Base-by-base conservation (phyloP, 2,329 filamentous ascomycete species). In the Pestalotiopsis sp. region DNA sequence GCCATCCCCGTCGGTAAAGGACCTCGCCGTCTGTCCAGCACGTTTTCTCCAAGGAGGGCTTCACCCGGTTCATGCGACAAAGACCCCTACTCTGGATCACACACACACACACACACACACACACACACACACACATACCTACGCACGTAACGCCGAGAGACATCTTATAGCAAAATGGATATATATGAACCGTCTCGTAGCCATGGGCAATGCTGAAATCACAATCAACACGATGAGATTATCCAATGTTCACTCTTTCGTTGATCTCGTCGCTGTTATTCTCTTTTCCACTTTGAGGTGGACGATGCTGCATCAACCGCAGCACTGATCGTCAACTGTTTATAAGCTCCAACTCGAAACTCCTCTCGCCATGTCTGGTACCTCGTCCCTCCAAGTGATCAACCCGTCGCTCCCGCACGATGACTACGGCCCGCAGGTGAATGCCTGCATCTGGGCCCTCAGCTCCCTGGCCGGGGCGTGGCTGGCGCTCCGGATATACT, bases 401-500 rank as follows among this genome's bases (percentile, higher is more conserved):
- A 65, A 65, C 40, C 44, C 63, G 35, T 55, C 52, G 17, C 44
- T 65, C 14, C 63, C 63, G 17, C 63, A 65, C n/a, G 63, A 65
- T 26, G 44, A 65, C 22, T 65, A 35, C 56, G 63, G 63, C 1
- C 63, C 63, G 20, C 63, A 65, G 30, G 52, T 65, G 4, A 55
- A 56, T 48, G 35, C 52, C 13, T 48, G 35, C 44, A 38, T 65
- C 13, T 65, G 63, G 63, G 52, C 26, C n/a, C 63, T 65, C 22
- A 65, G 44, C 48, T 26, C 40, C n/a, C 40, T 65, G 63, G 63
- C 63, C 2, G 40, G n/a, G 5, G 63, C 44, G n/a, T 65, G 63
- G 63, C 38, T 73, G 44, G 63, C 57, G 26, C 59, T 72, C 2
- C 68, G 72, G 13, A 22, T 73, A 24, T 74, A 73, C 65, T 74